Evolutionary conservation across 495 filamentous ascomycete species (phyloP).

Genomic region (Venustampulla echinocandica): DNA sequence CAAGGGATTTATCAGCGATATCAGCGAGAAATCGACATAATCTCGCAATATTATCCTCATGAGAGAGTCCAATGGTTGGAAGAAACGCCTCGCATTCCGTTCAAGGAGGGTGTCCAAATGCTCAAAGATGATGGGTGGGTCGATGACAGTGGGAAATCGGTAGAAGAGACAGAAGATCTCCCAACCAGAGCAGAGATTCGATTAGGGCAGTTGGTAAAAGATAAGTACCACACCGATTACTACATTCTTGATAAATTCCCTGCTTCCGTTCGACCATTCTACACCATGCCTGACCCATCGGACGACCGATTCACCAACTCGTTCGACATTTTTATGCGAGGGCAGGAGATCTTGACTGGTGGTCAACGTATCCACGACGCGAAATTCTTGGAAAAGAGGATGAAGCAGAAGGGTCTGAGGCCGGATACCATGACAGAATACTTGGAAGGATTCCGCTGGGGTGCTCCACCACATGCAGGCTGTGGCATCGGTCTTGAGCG

Average conservation of each 20-base stretch:
- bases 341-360: slow-evolving; percentile 86
- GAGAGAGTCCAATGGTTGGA: slow-evolving; percentile 66
- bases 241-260: slow-evolving; percentile 96
- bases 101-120: slow-evolving; percentile 69
- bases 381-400: slow-evolving; percentile 61
- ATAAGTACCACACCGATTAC: slow-evolving; percentile 83
- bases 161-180: slow-evolving; percentile 67
- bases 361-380: slow-evolving; percentile 88
- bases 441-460: slow-evolving; percentile 78
- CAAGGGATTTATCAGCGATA: slow-evolving; percentile 63
- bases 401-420: slow-evolving; percentile 67
- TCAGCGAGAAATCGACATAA: slow-evolving; percentile 55
- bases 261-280: slow-evolving; percentile 74
- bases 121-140: slow-evolving; percentile 75
- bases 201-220: slow-evolving; percentile 70
- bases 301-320: slow-evolving; percentile 74
- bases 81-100: slow-evolving; percentile 70
- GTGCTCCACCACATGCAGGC: slow-evolving; percentile 82
- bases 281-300: slow-evolving; percentile 80
- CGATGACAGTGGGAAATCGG: slow-evolving; percentile 61
- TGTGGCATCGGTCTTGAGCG: slow-evolving; percentile 87
- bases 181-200: slow-evolving; percentile 81
- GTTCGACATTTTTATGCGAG: slow-evolving; percentile 91
- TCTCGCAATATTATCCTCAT: slow-evolving; percentile 52
- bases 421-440: slow-evolving; percentile 76